Conservation (phyloP, 2,329 filamentous ascomycete genomes). For the Cercospora sp. region DNA sequence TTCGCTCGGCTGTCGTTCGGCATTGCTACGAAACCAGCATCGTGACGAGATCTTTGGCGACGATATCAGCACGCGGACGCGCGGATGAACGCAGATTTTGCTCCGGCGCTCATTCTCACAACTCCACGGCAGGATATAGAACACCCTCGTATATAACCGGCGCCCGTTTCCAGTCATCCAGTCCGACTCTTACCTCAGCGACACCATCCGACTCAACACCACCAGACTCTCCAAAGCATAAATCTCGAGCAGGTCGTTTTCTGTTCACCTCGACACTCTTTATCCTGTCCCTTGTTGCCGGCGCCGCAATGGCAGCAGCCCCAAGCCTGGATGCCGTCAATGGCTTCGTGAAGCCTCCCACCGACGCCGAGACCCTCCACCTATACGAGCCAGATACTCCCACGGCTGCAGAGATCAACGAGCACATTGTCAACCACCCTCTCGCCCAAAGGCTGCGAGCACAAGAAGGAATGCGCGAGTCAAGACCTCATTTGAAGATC, state of each 20-base stretch:
- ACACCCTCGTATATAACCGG: slow-evolving; percentile 17
- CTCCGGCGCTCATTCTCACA: slow-evolving; percentile 14
- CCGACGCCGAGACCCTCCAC: slow-evolving; percentile 71
- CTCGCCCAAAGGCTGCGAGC: slow-evolving; percentile 68
- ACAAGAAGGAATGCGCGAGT: slow-evolving; percentile 68
- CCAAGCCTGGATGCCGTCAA: slow-evolving; percentile 54
- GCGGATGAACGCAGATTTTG: not conserved
- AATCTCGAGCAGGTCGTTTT: slow-evolving; percentile 13
- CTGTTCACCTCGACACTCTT: slow-evolving; percentile 49
- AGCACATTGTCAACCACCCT: slow-evolving; percentile 72
- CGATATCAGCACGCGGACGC: slow-evolving; percentile 21
- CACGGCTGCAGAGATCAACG: slow-evolving; percentile 60
- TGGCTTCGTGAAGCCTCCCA: slow-evolving; percentile 56
- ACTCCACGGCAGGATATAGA: slow-evolving; percentile 20
- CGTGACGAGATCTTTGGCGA: slow-evolving; percentile 23
- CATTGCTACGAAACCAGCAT: slow-evolving; percentile 10
- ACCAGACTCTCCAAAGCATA: not conserved
- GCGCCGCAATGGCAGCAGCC: slow-evolving; percentile 59
- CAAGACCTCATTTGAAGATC: slow-evolving; percentile 84
- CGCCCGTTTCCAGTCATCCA: slow-evolving; percentile 18
- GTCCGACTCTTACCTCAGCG: not conserved
- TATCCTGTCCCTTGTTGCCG: slow-evolving; percentile 52
- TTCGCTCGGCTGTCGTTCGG: slow-evolving; percentile 23
- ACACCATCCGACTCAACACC: not conserved
- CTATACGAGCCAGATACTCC: slow-evolving; percentile 62